A percentile compares a stretch with the other conserved stretches of the same genome.
These are phyloP conservation scores for Dendrobium catenatum DNA, from an alignment of 106 monocot genomes.

Conservation along the genomic window DNA sequence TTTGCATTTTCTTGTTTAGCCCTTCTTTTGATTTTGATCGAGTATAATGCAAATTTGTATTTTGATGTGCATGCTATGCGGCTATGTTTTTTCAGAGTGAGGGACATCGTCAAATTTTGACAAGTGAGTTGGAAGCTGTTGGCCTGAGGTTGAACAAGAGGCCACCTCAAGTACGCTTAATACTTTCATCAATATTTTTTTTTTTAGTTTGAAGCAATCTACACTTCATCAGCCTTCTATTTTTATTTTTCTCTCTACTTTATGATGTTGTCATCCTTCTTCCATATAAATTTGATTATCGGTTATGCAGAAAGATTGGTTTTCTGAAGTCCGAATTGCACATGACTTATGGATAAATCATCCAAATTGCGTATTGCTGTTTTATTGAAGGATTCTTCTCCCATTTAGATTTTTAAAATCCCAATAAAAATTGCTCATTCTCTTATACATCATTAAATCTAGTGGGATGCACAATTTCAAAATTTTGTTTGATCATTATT, in stretches of 20 bases:
- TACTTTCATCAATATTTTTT: not conserved
- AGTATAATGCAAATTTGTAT: not conserved
- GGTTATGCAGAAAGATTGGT: not conserved
- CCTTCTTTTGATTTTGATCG: not conserved
- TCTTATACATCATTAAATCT: not conserved
- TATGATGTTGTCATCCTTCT: not conserved
- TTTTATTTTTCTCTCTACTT: not conserved
- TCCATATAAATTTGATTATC: not conserved
- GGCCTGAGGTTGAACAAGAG: slow-evolving; percentile 94
- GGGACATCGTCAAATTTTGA: slow-evolving; percentile 96
- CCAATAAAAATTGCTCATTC: not conserved
- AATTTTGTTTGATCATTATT: not conserved
- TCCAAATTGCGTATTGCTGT: not conserved
- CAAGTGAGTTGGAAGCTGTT: slow-evolving; percentile 97
- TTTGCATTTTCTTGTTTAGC: not conserved
- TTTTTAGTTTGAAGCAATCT: not conserved
- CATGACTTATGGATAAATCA: not conserved
- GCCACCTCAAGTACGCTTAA: slow-evolving; percentile 72
- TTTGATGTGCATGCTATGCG: not conserved
- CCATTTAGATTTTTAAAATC: too few species aligned
- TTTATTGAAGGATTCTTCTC: not conserved
- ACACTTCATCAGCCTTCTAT: not conserved
- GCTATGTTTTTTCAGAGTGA: slow-evolving; percentile 55
- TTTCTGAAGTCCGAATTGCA: not conserved
- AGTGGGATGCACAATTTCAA: too few species aligned